Evolutionary conservation across 2,329 filamentous ascomycete species (phyloP).

Genomic region (Dactylonectria estremocensis): DNA sequence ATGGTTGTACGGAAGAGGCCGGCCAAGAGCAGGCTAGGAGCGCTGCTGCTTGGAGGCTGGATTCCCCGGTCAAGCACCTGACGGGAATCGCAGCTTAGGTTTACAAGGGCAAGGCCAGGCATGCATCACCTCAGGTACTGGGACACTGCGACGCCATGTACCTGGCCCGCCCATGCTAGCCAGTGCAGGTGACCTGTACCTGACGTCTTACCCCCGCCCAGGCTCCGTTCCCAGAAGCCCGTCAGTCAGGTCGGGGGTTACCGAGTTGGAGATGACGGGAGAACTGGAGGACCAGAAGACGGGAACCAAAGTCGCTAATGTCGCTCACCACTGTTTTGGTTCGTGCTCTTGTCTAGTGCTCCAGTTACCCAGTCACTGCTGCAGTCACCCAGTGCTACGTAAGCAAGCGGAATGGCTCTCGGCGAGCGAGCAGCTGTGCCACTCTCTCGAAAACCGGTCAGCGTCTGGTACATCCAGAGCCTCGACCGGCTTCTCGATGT

Average conservation of each 20-base stretch:
- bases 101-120: constrained; percentile 42
- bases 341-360: no score
- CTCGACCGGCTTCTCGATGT: constrained; percentile 7
- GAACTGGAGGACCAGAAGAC: no score
- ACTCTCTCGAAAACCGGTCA: constrained; percentile 31
- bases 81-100: constrained; percentile 36
- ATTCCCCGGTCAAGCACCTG: constrained; percentile 34
- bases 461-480: constrained; percentile 15
- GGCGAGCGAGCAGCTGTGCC: constrained; percentile 23
- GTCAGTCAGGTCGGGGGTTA: constrained; percentile 13
- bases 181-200: constrained; percentile 57
- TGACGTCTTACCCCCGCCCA: constrained; percentile 49
- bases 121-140: constrained; percentile 49
- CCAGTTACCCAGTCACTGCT: no score
- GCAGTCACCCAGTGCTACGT: constrained; percentile 16
- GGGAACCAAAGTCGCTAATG: no score
- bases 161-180: constrained; percentile 53
- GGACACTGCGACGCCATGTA: constrained; percentile 51
- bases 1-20: neutral
- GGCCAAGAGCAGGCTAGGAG: constrained; percentile 10
- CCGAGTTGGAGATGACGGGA: neutral
- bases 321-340: no score
- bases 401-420: constrained; percentile 26
- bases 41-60: constrained; percentile 32
- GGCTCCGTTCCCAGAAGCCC: constrained; percentile 20